phyloP scores from a whole-genome alignment of 345 rosid genomes.

The Anacardium occidentale region DNA sequence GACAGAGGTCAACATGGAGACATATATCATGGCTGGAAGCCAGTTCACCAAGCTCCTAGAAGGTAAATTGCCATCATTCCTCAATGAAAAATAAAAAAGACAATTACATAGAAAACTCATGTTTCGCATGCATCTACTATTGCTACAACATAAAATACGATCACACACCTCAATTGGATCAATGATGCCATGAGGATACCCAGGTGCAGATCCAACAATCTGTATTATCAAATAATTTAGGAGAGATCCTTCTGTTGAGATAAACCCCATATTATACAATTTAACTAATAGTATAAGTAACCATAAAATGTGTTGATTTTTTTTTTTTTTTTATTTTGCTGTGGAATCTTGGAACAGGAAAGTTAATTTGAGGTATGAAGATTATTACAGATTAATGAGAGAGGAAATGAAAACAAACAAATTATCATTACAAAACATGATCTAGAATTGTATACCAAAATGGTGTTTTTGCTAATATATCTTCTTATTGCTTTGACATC shows the following conservation, averaged over 20 bases:
- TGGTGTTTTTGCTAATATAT: slow-evolving; percentile 70
- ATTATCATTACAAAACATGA: neutral
- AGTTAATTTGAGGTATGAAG: neutral
- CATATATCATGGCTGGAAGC: slow-evolving; percentile 75
- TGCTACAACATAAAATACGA: neutral
- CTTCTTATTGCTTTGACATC: slow-evolving; percentile 70
- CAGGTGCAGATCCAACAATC: slow-evolving; percentile 99
- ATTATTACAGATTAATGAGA: slow-evolving; percentile 1
- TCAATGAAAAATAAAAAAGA: slow-evolving; percentile 7
- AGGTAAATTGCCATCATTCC: slow-evolving; percentile 14
- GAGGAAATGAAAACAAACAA: neutral
- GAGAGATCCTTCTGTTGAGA: slow-evolving; percentile 18
- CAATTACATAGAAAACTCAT: neutral
- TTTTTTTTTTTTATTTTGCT: neutral
- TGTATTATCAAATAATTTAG: slow-evolving; percentile 33
- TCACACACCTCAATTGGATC: slow-evolving; percentile 87
- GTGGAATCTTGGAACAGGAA: neutral
- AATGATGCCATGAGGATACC: slow-evolving; percentile 94
- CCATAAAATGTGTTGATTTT: neutral
- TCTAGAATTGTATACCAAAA: slow-evolving; percentile 57
- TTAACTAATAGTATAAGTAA: neutral
- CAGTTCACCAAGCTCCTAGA: slow-evolving; percentile 88
- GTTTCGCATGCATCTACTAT: slow-evolving; percentile 13
- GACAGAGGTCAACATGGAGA: slow-evolving; percentile 97
- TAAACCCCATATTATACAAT: slow-evolving; percentile 3